phyloP scores from a whole-genome alignment of 805 yeast genomes.

The Candida tammaniensis region DNA sequence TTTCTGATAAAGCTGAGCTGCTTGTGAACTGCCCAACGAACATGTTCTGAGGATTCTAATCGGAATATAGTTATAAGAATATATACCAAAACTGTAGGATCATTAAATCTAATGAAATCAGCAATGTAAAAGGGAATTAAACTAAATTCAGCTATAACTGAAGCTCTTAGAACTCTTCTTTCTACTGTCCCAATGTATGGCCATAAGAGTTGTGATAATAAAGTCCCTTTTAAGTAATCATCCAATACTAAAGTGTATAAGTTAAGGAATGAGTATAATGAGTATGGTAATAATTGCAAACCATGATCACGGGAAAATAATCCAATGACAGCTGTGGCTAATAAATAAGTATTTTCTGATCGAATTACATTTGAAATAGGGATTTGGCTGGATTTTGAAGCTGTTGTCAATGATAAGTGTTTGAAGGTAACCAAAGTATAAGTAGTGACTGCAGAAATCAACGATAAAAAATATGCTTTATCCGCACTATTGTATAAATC shows the following conservation, averaged over 20 bases:
- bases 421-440: conserved; percentile 20
- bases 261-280: conserved; percentile 28
- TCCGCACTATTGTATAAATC: no score
- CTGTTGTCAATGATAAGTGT: conserved; percentile 8
- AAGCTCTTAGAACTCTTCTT: conserved; percentile 2
- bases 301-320: conserved; percentile 15
- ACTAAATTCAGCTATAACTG: conserved; percentile 1
- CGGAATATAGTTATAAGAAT: conserved; percentile 6
- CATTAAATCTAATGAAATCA: neutral
- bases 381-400: neutral
- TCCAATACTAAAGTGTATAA: conserved; percentile 17
- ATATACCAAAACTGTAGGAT: conserved; percentile 3
- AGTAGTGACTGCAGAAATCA: no score
- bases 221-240: conserved; percentile 16
- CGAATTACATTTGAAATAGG: conserved; percentile 21
- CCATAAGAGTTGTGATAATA: conserved; percentile 11
- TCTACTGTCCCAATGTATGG: conserved; percentile 19
- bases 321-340: conserved; percentile 21
- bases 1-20: neutral
- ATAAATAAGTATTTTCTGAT: conserved; percentile 28
- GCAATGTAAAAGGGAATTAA: conserved; percentile 5
- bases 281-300: conserved; percentile 24
- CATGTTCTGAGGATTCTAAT: conserved; percentile 11
- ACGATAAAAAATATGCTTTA: no score
- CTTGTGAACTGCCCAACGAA: neutral